These are phyloP conservation scores for Austroboletus festivus DNA, from an alignment of 768 basidiomycete species.

Conservation along the genomic window DNA sequence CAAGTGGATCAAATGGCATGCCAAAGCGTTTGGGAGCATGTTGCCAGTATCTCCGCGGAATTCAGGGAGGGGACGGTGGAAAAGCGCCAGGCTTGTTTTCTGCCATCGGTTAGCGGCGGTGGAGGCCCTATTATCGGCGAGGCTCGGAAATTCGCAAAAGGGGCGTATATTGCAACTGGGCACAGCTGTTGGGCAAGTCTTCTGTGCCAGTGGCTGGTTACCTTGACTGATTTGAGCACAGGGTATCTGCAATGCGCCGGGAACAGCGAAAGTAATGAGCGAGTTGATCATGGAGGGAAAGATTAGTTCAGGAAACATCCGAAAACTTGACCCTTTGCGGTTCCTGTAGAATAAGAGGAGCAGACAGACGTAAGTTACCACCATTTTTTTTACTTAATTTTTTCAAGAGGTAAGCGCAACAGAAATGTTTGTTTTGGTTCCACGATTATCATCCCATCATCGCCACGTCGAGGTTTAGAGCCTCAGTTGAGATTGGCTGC, in stretches of 20 bases:
- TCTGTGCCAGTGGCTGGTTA: too few relatives aligned
- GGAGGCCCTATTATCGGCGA: conserved; percentile 73
- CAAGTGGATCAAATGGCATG: conserved; percentile 54
- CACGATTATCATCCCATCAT: too few relatives aligned
- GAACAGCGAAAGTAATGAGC: conserved; percentile 70
- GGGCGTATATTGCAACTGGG: conserved; percentile 71
- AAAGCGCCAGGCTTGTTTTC: conserved; percentile 68
- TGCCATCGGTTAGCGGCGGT: conserved; percentile 57
- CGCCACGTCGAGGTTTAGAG: too few relatives aligned
- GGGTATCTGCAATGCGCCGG: conserved; percentile 83
- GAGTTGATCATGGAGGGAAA: conserved; percentile 72
- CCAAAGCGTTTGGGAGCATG: conserved; percentile 51
- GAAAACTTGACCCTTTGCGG: too few relatives aligned
- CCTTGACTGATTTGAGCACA: conserved; percentile 23
- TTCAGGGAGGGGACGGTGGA: conserved; percentile 53
- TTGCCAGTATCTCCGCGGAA: conserved; percentile 57
- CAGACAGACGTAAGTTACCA: too few relatives aligned
- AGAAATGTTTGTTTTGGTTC: too few relatives aligned
- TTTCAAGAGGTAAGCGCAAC: too few relatives aligned
- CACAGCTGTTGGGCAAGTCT: conserved; percentile 74
- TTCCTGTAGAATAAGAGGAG: too few relatives aligned
- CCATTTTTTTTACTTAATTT: too few relatives aligned
- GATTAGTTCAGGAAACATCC: too few relatives aligned
- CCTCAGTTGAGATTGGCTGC: too few relatives aligned
- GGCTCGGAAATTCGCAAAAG: conserved; percentile 51